phyloP scores from a whole-genome alignment of 495 filamentous ascomycete genomes.

The Penicillium malachiteum region DNA sequence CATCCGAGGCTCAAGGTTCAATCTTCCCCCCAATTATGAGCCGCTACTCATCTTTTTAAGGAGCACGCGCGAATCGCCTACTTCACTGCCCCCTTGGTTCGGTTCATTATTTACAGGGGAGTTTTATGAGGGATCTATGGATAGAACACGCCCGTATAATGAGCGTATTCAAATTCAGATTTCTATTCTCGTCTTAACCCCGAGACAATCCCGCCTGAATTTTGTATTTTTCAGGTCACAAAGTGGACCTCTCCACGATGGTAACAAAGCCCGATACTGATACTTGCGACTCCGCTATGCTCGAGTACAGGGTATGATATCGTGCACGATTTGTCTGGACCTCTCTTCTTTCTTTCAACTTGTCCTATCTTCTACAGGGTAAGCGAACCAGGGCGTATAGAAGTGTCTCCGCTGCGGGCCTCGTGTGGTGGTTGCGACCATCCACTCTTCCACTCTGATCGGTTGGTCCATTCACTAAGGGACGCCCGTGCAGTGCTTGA shows the following conservation, averaged over 20 bases:
- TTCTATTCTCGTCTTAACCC: background rate
- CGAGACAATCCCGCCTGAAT: background rate
- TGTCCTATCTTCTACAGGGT: background rate
- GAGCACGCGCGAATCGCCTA: too few species aligned
- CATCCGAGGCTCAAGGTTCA: background rate
- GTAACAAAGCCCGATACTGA: background rate
- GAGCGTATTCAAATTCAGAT: background rate
- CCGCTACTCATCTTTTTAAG: too few species aligned
- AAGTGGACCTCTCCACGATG: background rate
- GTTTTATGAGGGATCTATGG: too few species aligned
- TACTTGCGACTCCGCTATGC: background rate
- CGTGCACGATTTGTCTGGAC: too few species aligned
- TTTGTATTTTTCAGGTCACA: background rate
- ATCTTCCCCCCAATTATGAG: background rate
- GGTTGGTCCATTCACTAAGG: background rate
- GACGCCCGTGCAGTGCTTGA: background rate
- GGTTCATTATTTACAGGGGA: too few species aligned
- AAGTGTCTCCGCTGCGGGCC: background rate
- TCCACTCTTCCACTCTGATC: background rate
- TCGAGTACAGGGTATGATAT: background rate
- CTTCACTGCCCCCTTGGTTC: too few species aligned
- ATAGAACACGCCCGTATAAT: too few species aligned
- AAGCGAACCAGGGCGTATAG: background rate
- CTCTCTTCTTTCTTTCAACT: too few species aligned
- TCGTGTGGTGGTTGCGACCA: background rate